phyloP scores from a whole-genome alignment of 306 rosid species.

The Cicer judaicum region DNA sequence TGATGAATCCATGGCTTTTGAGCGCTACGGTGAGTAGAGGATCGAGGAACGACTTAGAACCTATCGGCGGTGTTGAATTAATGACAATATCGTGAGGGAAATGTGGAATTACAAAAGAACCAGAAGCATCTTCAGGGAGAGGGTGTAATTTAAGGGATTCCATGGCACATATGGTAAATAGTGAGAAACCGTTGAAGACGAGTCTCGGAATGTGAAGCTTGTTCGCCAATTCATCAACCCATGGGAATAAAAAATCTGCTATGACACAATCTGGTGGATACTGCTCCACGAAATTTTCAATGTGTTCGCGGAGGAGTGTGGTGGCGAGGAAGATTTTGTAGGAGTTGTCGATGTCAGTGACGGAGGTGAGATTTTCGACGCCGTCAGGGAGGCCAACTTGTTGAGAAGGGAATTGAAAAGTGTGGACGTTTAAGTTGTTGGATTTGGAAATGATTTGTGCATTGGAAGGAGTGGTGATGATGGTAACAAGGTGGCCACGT shows the following conservation, averaged over 20 bases:
- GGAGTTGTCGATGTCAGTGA: neutral
- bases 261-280: constrained; percentile 51
- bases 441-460: constrained; percentile 18
- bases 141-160: constrained; percentile 23
- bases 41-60: neutral
- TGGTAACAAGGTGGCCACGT: constrained; percentile 48
- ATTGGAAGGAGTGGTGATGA: constrained; percentile 54
- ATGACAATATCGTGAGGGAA: constrained; percentile 44
- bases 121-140: neutral
- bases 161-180: constrained; percentile 44
- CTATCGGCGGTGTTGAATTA: constrained; percentile 20
- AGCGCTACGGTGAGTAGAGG: neutral
- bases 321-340: neutral
- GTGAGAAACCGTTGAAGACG: constrained; percentile 38
- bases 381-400: constrained; percentile 49
- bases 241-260: constrained; percentile 32
- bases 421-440: constrained; percentile 22
- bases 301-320: constrained; percentile 20
- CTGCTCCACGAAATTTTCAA: constrained; percentile 30
- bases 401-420: constrained; percentile 35
- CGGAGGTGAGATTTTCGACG: constrained; percentile 15
- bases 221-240: constrained; percentile 47
- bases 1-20: constrained; percentile 45
- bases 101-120: constrained; percentile 7
- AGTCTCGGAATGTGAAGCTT: constrained; percentile 37